Evolutionary conservation across 164 flowering plant species (phyloP), one percentile per base, ranked within the genome.

Genomic region (Tetracentron sinense): DNA sequence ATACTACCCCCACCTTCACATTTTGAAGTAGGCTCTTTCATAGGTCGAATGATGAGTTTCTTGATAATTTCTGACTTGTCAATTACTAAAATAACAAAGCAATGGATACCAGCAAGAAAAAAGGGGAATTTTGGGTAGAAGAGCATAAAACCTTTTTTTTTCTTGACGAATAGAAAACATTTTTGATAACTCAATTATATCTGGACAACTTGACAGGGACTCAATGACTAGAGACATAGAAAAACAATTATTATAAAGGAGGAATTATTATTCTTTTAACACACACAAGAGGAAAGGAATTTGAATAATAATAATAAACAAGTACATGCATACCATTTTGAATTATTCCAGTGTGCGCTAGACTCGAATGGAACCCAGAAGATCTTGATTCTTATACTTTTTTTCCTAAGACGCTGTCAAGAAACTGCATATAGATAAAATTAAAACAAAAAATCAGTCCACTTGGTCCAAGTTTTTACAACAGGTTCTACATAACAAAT

Each of bases 291-390:
- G 31, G 2, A 54, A 8, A 2, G 54, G 19, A 12, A 8, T 6
- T 14, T 6, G 28, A n/a, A 46, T 4, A 23, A 26, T 42, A 42
- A 27, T 1, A 26, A 26, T 54, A 46, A 25, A 27, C 8, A 63
- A 46, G 17, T 20, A 27, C 14, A 19, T 33, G 27, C 67, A 16
- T 63, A 63, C 67, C 67, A 63, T 63, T 63, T 54, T 63, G 49
- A 42, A 3, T 19, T 11, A 38, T 2, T 62, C 16, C 31, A 22
- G 30, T 25, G 23, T 17, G 3, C 33, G 55, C 27, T 19, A 44
- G 49, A 44, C 7, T 4, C 15, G 31, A 42, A 15, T 25, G 26
- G 51, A n/a, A 8, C 28, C 50, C 26, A 23, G 4, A 38, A 7
- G 21, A 16, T 16, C 33, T n/a, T 53, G 57, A 51, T 23, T 52